Percentiles rank a stretch among this genome's conserved stretches.
Conservation (phyloP, 139 green algal genomes). For the Pycnococcus provasolii region DNA sequence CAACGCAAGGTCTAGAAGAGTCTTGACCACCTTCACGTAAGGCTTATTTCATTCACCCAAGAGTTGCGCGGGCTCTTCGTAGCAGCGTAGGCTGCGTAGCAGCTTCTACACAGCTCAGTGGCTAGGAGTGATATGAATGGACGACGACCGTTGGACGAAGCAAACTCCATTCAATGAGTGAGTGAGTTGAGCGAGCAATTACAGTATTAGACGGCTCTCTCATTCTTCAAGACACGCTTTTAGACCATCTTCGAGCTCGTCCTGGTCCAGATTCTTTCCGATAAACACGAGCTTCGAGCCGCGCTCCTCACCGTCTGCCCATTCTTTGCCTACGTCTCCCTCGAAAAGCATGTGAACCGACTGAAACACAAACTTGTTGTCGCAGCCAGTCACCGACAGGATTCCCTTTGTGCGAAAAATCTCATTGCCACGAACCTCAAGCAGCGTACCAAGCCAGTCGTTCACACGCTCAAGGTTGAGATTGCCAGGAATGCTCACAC, state of each 20-base stretch:
- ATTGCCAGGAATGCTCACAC: constrained; percentile 66
- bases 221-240: constrained; percentile 48
- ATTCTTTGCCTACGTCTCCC: constrained; percentile 63
- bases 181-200: too few species aligned
- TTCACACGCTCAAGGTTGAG: constrained; percentile 89
- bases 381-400: constrained; percentile 33
- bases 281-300: constrained; percentile 85
- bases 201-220: too few species aligned
- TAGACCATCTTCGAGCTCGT: constrained; percentile 68
- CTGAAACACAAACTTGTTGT: constrained; percentile 80
- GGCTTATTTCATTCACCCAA: too few species aligned
- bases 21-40: too few species aligned
- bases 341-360: constrained; percentile 91
- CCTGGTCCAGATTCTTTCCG: constrained; percentile 73
- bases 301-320: constrained; percentile 57
- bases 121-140: too few species aligned
- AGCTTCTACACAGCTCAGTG: too few species aligned
- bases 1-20: too few species aligned
- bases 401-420: constrained; percentile 93
- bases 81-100: too few species aligned
- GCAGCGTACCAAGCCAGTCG: constrained; percentile 73
- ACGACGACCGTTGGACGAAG: too few species aligned
- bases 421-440: constrained; percentile 70
- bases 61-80: too few species aligned
- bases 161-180: too few species aligned